Evolutionary conservation across 805 yeast species (phyloP).

Genomic region (Nakazawaea wickerhamii): DNA sequence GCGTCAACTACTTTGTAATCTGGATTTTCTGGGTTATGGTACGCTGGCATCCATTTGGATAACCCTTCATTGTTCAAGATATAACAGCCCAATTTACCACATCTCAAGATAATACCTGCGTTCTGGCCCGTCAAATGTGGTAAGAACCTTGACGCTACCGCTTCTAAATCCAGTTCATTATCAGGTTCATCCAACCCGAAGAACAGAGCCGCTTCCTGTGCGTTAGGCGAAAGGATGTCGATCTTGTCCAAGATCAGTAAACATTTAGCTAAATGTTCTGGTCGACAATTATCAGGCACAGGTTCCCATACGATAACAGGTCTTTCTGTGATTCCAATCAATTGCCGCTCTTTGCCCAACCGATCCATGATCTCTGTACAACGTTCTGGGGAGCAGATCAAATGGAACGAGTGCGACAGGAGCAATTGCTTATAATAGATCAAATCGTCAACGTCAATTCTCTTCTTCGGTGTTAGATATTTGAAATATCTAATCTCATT

Average conservation of each 20-base stretch:
- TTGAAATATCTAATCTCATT: conserved; percentile 57
- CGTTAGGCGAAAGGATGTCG: conserved; percentile 74
- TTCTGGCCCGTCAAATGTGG: conserved; percentile 31
- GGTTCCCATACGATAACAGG: conserved; percentile 80
- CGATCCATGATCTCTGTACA: conserved; percentile 38
- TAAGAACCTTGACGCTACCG: conserved; percentile 36
- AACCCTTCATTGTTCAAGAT: conserved; percentile 29
- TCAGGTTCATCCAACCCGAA: conserved; percentile 45
- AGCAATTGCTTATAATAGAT: conserved; percentile 31
- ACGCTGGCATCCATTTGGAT: conserved; percentile 61
- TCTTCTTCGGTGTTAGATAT: conserved; percentile 55
- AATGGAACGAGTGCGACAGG: conserved; percentile 49
- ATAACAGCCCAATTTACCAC: conserved; percentile 71
- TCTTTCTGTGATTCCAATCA: conserved; percentile 3
- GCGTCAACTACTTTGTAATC: conserved; percentile 69
- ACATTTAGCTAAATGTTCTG: conserved; percentile 39
- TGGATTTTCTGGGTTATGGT: conserved; percentile 42
- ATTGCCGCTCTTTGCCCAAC: conserved; percentile 15
- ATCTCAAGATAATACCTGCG: conserved; percentile 58
- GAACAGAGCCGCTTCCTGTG: conserved; percentile 72
- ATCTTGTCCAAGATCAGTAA: conserved; percentile 35
- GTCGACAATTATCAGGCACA: conserved; percentile 66
- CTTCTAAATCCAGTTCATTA: conserved; percentile 33
- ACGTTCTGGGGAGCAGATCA: conserved; percentile 69
- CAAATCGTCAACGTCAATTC: conserved; percentile 56